A percentile compares a stretch with the other conserved stretches of the same genome.
These are phyloP conservation scores for Aspergillus latus DNA, from an alignment of 2,329 filamentous ascomycete species.

Conservation along the genomic window DNA sequence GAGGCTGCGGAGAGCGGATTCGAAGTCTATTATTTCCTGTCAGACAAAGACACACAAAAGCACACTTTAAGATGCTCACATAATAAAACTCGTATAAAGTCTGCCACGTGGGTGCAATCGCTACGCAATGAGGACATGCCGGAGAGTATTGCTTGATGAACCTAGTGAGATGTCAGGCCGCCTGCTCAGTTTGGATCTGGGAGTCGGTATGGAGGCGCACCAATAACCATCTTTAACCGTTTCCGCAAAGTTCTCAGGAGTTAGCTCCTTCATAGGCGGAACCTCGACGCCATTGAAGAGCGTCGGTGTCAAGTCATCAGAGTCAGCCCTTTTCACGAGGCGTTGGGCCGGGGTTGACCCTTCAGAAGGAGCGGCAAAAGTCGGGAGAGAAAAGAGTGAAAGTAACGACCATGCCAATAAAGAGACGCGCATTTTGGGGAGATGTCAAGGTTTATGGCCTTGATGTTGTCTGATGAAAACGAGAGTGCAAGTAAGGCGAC, in stretches of 20 bases:
- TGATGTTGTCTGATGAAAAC: slow-evolving; percentile 12
- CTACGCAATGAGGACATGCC: slow-evolving; percentile 67
- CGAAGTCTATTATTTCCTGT: slow-evolving; percentile 62
- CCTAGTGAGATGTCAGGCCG: slow-evolving; percentile 35
- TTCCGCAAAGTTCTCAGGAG: slow-evolving; percentile 49
- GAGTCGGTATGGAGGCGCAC: slow-evolving; percentile 32
- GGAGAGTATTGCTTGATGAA: slow-evolving; percentile 56
- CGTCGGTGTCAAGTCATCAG: slow-evolving; percentile 33
- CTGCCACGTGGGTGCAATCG: slow-evolving; percentile 81
- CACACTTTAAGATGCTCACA: slow-evolving; percentile 31
- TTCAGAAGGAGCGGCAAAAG: slow-evolving; percentile 32
- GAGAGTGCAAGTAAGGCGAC: slow-evolving; percentile 15
- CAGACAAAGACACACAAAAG: slow-evolving; percentile 17
- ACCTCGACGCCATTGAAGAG: slow-evolving; percentile 54
- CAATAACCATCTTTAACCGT: slow-evolving; percentile 54
- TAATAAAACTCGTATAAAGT: slow-evolving; percentile 93
- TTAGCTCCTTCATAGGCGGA: slow-evolving; percentile 51
- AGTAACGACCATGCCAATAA: slow-evolving; percentile 40
- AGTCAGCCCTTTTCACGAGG: slow-evolving; percentile 31
- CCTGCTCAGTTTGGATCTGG: not conserved
- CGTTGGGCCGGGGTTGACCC: slow-evolving; percentile 19
- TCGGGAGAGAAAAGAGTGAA: slow-evolving; percentile 37
- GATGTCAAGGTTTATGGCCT: slow-evolving; percentile 21
- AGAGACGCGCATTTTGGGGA: slow-evolving; percentile 39
- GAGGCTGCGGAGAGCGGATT: slow-evolving; percentile 61